Evolutionary conservation across 31 red algal species (phyloP), one percentile per base, ranked within the genome.

Genomic region (Asparagopsis taxiformis): DNA sequence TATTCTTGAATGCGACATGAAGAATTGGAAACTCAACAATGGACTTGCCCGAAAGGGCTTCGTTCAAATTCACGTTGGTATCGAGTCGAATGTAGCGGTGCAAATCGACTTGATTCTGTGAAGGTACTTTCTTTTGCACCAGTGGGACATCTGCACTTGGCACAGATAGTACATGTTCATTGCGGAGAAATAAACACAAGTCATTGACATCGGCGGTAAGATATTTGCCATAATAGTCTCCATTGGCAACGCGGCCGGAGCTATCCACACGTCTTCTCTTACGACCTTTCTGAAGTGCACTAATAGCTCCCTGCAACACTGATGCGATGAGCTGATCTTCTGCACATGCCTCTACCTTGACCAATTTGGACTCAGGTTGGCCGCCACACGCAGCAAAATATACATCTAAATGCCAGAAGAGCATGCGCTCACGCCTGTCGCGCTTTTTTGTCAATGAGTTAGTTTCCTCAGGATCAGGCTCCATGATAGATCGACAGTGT

Each of bases 21-120:
- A 84, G 34, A 62, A 84, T 61, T 11, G 79, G 79, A 52, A 72
- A 72, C 57, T 84, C 79, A 22, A 84, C 48, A 30, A 84, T 57
- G 16, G 49, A 59, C 20, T 52, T 54, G 44, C 59, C 68, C 32
- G 35, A 25, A 38, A 84, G 55, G 25, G 60, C 44, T 73, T 74
- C 67, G 19, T 50, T 51, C 37, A 84, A 37, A 19, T 53, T 84
- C 17, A 59, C 55, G 21, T 66, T 37, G 1, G 67, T 70, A 15
- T 73, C 34, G 30, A 84, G 31, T 0, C 17, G 68, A 54, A 84
- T 65, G 51, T 56, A 84, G 39, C 57, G 51, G 23, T 62, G 55
- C 0, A 70, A 73, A 34, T 84, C 79, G 30, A 55, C 15, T 20
- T 34, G 23, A 29, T 31, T 51, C 43, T 55, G 38, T 16, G 19